These are phyloP conservation scores for Yamadazyma diospyri DNA, from an alignment of 1,139 yeast genomes.

Conservation along the genomic window DNA sequence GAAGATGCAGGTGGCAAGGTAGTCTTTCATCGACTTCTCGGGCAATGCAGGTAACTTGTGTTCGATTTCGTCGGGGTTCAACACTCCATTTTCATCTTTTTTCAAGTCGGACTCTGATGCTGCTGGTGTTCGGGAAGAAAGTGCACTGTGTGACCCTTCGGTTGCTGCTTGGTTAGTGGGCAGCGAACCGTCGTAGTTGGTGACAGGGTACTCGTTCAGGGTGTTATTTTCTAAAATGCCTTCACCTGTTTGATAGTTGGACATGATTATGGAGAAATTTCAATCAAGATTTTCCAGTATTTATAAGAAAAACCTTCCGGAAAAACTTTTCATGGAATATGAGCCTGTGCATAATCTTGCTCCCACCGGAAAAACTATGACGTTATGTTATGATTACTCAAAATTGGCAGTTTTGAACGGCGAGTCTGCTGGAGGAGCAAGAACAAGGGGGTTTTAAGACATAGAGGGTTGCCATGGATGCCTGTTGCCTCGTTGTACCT, in stretches of 20 bases:
- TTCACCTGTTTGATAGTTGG: not conserved
- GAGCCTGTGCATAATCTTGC: not conserved
- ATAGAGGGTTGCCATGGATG: no score
- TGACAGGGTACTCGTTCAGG: not conserved
- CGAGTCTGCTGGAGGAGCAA: no score
- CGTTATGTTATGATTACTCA: slow-evolving; percentile 1
- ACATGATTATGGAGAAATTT: not conserved
- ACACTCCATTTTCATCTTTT: slow-evolving; percentile 5
- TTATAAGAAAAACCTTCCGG: slow-evolving; percentile 2
- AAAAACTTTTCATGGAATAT: slow-evolving; percentile 3
- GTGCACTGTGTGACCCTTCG: slow-evolving; percentile 1
- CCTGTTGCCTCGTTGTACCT: no score
- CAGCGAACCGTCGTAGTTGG: slow-evolving; percentile 1
- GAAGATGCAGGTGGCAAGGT: slow-evolving; percentile 30
- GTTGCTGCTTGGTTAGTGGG: not conserved
- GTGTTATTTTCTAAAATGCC: not conserved
- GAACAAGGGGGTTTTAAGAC: no score
- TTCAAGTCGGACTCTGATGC: slow-evolving; percentile 4
- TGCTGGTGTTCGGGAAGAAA: slow-evolving; percentile 3
- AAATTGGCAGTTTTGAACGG: no score
- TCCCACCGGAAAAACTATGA: slow-evolving; percentile 3
- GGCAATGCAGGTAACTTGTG: slow-evolving; percentile 13
- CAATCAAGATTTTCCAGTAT: not conserved
- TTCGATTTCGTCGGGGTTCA: slow-evolving; percentile 10
- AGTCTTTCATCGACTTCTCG: slow-evolving; percentile 26